Evolutionary conservation across 2,329 filamentous ascomycete species (phyloP).

Genomic region (Hyphodiscus sp.): DNA sequence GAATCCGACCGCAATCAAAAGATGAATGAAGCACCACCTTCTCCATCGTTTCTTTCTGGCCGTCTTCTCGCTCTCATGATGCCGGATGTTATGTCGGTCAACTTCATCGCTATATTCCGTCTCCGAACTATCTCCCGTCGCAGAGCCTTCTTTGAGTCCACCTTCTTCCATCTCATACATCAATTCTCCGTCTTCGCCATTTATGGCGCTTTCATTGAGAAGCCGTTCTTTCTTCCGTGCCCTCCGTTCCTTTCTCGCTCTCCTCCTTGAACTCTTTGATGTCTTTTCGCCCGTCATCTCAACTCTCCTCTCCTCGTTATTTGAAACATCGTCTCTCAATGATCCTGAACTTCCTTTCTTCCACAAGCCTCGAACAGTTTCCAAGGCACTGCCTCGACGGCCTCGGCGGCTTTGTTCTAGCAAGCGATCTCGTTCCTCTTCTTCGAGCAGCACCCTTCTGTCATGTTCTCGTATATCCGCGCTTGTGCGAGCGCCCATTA

Average conservation of each 20-base stretch:
- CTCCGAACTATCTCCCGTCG: conserved; percentile 55
- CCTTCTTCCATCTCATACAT: conserved; percentile 89
- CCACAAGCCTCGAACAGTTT: conserved; percentile 33
- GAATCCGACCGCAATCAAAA: conserved; percentile 46
- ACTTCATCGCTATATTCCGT: conserved; percentile 53
- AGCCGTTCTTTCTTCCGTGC: conserved; percentile 45
- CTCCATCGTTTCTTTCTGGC: conserved; percentile 47
- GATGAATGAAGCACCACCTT: conserved; percentile 48
- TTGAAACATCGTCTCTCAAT: conserved; percentile 26
- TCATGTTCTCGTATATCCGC: conserved; percentile 65
- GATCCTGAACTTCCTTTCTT: conserved; percentile 28
- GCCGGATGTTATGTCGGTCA: conserved; percentile 45
- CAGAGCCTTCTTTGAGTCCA: conserved; percentile 59
- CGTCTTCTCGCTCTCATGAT: conserved; percentile 38
- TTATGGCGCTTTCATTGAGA: conserved; percentile 42
- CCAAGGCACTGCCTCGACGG: conserved; percentile 23
- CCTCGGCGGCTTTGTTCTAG: conserved; percentile 45
- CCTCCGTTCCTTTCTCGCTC: conserved; percentile 42
- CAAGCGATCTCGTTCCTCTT: conserved; percentile 62
- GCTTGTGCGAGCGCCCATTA: conserved; percentile 60
- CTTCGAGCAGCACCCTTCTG: conserved; percentile 64
- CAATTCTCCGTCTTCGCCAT: conserved; percentile 66
- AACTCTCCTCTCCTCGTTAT: not conserved
- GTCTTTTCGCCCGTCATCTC: conserved; percentile 4
- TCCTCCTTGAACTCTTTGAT: conserved; percentile 35